A percentile compares a stretch with the other conserved stretches of the same genome.
These are phyloP conservation scores for Dendrobium huoshanense DNA, from an alignment of 106 monocot species.

Conservation along the genomic window DNA sequence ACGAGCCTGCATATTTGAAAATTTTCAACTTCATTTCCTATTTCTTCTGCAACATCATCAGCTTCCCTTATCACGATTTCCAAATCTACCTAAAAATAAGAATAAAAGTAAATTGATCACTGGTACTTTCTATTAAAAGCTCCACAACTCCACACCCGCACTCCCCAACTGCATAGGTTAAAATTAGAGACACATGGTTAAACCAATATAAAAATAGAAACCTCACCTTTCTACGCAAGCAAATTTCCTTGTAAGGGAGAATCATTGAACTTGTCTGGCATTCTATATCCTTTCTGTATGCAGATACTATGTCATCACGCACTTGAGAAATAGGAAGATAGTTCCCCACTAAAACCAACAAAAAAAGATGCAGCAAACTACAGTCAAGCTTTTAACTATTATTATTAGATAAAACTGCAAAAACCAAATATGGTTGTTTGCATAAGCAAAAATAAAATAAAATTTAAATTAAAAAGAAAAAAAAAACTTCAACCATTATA, in stretches of 20 bases:
- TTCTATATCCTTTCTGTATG: constrained; percentile 59
- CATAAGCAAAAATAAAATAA: too few species aligned
- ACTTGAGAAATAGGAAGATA: constrained; percentile 58
- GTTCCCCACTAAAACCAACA: constrained; percentile 39
- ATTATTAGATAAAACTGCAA: too few species aligned
- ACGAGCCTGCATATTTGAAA: constrained; percentile 51
- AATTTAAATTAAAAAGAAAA: too few species aligned
- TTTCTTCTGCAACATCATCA: constrained; percentile 62
- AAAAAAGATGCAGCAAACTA: background rate
- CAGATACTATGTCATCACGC: constrained; percentile 64
- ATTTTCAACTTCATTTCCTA: constrained; percentile 44
- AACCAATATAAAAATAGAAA: background rate
- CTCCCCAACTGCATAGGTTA: background rate
- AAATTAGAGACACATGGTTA: background rate
- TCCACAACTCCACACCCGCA: background rate
- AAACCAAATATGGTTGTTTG: too few species aligned
- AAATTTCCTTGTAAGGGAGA: constrained; percentile 64
- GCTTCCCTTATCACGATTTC: constrained; percentile 59
- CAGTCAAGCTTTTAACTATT: too few species aligned
- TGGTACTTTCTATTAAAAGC: too few species aligned
- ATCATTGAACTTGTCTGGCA: constrained; percentile 45
- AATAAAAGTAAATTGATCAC: background rate
- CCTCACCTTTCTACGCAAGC: constrained; percentile 44
- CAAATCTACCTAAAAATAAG: constrained; percentile 48
- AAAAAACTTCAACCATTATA: too few species aligned